Evolutionary conservation across 139 green algal genomes (phyloP).

Genomic region (Closterium sp.): DNA sequence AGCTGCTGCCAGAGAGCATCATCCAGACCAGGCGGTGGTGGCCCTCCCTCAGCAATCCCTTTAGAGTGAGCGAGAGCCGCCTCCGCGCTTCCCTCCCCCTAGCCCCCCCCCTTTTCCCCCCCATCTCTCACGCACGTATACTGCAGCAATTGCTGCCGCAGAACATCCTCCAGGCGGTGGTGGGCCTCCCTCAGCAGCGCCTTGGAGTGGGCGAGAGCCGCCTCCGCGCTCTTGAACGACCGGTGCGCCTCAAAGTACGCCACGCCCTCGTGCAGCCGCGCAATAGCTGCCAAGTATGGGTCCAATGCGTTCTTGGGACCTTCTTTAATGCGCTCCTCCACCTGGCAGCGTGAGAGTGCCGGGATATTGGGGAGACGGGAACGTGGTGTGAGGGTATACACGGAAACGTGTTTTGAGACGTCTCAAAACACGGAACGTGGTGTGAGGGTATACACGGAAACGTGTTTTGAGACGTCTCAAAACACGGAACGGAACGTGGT

Average conservation of each 20-base stretch:
- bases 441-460: too few species aligned
- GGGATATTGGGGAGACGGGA: too few species aligned
- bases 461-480: too few species aligned
- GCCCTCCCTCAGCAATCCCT: constrained; percentile 3
- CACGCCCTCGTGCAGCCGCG: background rate
- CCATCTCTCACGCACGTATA: too few species aligned
- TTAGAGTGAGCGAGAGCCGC: background rate
- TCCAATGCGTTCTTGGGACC: background rate
- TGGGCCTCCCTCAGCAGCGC: constrained; percentile 11
- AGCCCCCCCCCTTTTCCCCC: too few species aligned
- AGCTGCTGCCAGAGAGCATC: too few species aligned
- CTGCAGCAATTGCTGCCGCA: background rate
- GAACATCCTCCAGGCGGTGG: constrained; percentile 7
- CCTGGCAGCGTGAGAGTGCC: constrained; percentile 13
- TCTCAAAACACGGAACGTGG: too few species aligned
- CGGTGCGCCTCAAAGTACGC: constrained; percentile 2
- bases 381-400: too few species aligned
- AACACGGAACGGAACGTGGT: too few species aligned
- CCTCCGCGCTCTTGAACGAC: constrained; percentile 24
- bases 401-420: too few species aligned
- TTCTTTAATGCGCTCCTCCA: background rate
- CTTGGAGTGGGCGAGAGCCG: background rate
- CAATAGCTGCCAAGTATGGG: background rate
- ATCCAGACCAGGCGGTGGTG: background rate
- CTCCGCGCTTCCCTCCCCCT: too few species aligned